Evolutionary conservation across 2,329 filamentous ascomycete genomes (phyloP), one percentile per base, ranked within the genome.

Genomic region (Xylaria sp.): DNA sequence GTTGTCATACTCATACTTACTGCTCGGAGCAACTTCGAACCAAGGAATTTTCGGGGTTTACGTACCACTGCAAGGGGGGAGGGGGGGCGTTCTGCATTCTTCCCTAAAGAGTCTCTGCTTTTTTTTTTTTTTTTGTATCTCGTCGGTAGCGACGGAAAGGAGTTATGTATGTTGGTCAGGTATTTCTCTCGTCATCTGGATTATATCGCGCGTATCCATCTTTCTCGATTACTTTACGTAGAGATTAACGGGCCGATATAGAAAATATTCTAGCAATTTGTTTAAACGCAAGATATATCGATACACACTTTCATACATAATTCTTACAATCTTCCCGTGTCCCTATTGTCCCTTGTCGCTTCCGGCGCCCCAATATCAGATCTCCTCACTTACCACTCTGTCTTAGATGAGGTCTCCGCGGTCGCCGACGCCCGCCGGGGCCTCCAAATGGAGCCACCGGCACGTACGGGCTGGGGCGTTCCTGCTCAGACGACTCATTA

Each of bases 361-460:
- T 50, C 46, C 25, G 2, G 30, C 15, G 4, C 25, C 15, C n/a
- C 28, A 13, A 23, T 28, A 25, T 28, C 45, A 4, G n/a, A 30
- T 7, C 25, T 18, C 25, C 13, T 50, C 8, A 15, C 7, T 52
- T 45, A 28, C 36, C 50, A 20, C 30, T 18, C 32, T 13, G 39
- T 39, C 43, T 59, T 52, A 30, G 61, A 43, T 39, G 43, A 30
- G 60, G 60, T 45, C 65, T 56, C 50, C 65, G 56, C 34, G 60
- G 56, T 36, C 50, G 55, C 50, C 61, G 65, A n/a, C 53, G 60
- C 20, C 56, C 61, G 15, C 65, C 58, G 20, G 48, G 36, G 3
- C 60, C 60, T 10, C 28, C 46, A 20, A 60, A 57, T 15, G 63
- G 63, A 5, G 45, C 5, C 55, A 56, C 32, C 18, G 63, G 53